Evolutionary conservation across 257 asterid species (phyloP).

Genomic region (Striga asiatica): DNA sequence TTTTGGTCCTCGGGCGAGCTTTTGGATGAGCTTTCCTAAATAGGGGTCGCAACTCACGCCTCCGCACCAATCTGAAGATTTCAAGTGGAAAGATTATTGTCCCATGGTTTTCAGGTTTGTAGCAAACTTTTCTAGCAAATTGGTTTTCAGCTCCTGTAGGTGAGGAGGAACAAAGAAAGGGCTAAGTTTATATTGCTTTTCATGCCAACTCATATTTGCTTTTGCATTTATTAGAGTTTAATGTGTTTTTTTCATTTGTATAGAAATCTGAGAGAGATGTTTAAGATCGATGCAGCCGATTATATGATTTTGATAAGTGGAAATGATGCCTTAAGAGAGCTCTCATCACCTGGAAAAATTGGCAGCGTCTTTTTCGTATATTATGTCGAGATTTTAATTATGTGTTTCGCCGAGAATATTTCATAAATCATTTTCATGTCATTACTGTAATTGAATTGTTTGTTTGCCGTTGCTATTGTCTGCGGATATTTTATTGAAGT

Average conservation of each 20-base stretch:
- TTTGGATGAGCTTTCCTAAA: conserved; percentile 63
- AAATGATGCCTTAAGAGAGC: conserved; percentile 65
- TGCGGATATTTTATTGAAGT: no score
- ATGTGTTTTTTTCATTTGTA: neutral
- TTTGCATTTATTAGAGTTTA: no score
- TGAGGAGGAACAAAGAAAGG: no score
- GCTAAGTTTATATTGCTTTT: no score
- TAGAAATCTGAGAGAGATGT: conserved; percentile 73
- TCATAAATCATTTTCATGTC: no score
- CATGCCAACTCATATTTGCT: no score
- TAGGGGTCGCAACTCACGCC: conserved; percentile 63
- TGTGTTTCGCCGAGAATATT: no score
- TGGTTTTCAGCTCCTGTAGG: no score
- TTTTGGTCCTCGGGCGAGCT: conserved; percentile 52
- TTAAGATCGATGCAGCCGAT: conserved; percentile 65
- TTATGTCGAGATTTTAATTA: no score
- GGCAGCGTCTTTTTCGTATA: conserved; percentile 67
- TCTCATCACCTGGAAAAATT: conserved; percentile 78
- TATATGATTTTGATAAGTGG: conserved; percentile 79
- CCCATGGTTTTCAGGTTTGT: conserved; percentile 87
- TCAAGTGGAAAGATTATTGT: conserved; percentile 70
- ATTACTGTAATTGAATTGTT: no score
- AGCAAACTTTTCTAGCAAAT: no score
- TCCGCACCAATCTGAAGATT: conserved; percentile 56
- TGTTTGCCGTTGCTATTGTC: no score